Percentiles rank a stretch among this genome's conserved stretches.
Evolutionary conservation across 1,139 yeast species (phyloP).

Genomic region (Saccharomyces pastorianus): DNA sequence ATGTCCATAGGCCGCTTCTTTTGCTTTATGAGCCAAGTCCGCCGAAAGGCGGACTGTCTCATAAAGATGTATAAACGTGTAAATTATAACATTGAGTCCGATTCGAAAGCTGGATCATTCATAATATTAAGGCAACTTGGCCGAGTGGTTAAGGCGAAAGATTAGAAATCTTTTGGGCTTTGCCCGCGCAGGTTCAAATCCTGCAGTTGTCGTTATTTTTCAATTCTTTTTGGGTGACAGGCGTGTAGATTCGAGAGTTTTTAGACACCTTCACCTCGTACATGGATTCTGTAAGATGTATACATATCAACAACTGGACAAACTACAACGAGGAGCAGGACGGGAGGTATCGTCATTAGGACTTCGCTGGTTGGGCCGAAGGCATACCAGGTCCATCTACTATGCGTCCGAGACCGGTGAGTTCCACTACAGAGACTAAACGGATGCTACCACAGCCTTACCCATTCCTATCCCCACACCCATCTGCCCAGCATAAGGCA

Average conservation of each 20-base stretch:
- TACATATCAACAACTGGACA: conserved; percentile 15
- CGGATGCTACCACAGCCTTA: conserved; percentile 87
- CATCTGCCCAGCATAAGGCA: conserved; percentile 87
- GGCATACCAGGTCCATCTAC: conserved; percentile 83
- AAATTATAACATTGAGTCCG: too few relatives aligned
- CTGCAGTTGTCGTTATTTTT: conserved; percentile 33
- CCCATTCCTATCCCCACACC: conserved; percentile 61
- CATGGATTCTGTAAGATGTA: conserved; percentile 55
- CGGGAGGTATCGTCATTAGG: conserved; percentile 89
- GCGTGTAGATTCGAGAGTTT: conserved; percentile 85
- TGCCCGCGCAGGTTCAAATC: conserved; percentile 36
- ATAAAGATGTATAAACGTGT: too few relatives aligned
- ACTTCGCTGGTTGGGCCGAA: conserved; percentile 92
- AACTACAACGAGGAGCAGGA: conserved; percentile 10
- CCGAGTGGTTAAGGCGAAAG: conserved; percentile 51
- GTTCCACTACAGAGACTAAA: conserved; percentile 84
- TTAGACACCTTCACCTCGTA: conserved; percentile 61
- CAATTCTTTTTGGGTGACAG: too few relatives aligned
- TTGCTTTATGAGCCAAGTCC: too few relatives aligned
- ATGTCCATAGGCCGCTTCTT: too few relatives aligned
- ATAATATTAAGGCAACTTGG: conserved; percentile 35
- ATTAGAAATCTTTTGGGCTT: conserved; percentile 46
- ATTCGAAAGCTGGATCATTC: too few relatives aligned
- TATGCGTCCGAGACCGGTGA: conserved; percentile 78
- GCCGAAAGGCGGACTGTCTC: too few relatives aligned